A percentile compares a stretch with the other conserved stretches of the same genome.
Evolutionary conservation across 2,329 filamentous ascomycete genomes (phyloP).

Genomic region (Stemphylium vesicarium): DNA sequence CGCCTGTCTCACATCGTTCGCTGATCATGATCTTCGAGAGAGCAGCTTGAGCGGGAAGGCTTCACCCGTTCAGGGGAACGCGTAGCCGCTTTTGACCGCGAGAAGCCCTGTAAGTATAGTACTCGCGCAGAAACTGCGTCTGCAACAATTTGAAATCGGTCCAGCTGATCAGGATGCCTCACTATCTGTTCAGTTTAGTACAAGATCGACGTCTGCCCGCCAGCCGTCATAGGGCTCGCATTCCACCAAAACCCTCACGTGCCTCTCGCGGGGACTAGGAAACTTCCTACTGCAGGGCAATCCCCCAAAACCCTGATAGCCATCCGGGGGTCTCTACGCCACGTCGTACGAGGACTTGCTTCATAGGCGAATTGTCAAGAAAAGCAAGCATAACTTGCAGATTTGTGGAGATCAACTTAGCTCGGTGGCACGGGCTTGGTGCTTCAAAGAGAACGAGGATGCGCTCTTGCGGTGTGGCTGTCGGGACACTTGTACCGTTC

Average conservation of each 20-base stretch:
- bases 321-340: not conserved
- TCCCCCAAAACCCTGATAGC: not conserved
- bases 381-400: slow-evolving; percentile 6
- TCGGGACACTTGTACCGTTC: not conserved
- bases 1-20: not conserved
- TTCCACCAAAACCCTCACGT: slow-evolving; percentile 1
- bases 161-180: slow-evolving; percentile 1
- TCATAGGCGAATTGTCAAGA: slow-evolving; percentile 4
- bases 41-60: not conserved
- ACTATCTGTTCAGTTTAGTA: not conserved
- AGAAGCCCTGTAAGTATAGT: not conserved
- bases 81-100: slow-evolving; percentile 6
- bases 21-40: slow-evolving; percentile 4
- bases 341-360: slow-evolving; percentile 3
- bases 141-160: not conserved
- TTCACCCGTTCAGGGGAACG: not conserved
- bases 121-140: not conserved
- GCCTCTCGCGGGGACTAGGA: not conserved
- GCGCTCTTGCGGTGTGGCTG: not conserved
- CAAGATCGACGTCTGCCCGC: slow-evolving; percentile 2
- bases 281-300: slow-evolving; percentile 9
- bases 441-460: not conserved
- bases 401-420: not conserved
- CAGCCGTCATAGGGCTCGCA: not conserved
- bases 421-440: not conserved